phyloP scores from a whole-genome alignment of 2,329 filamentous ascomycete species.

The Lachnellula willkommii region DNA sequence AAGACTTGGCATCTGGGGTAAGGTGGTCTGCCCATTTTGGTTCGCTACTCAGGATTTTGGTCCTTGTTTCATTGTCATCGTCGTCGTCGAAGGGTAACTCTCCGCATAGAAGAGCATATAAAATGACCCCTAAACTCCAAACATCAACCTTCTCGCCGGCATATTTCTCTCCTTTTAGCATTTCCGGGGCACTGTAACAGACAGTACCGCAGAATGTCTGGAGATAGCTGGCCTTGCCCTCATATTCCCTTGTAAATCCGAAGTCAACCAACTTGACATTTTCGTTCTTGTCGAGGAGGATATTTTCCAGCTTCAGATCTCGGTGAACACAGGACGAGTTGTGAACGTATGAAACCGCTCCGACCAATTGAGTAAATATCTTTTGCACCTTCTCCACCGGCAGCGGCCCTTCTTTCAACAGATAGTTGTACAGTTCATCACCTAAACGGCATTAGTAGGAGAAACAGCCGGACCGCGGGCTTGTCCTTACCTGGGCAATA shows the following conservation, averaged over 20 bases:
- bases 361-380: slow-evolving; percentile 92
- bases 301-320: slow-evolving; percentile 94
- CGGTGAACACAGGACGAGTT: slow-evolving; percentile 93
- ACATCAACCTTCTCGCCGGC: slow-evolving; percentile 97
- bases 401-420: slow-evolving; percentile 79
- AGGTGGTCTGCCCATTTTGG: slow-evolving; percentile 79
- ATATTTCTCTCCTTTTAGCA: slow-evolving; percentile 98
- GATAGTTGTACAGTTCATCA: slow-evolving; percentile 95
- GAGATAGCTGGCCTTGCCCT: slow-evolving; percentile 87
- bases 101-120: slow-evolving; percentile 76
- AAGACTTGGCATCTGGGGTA: slow-evolving; percentile 67
- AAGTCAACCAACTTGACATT: slow-evolving; percentile 98
- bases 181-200: slow-evolving; percentile 96
- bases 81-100: slow-evolving; percentile 96
- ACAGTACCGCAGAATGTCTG: slow-evolving; percentile 98
- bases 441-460: slow-evolving; percentile 47
- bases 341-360: slow-evolving; percentile 92
- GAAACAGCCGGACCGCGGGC: slow-evolving; percentile 14
- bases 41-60: slow-evolving; percentile 77
- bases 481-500: slow-evolving; percentile 74
- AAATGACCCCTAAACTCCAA: slow-evolving; percentile 82
- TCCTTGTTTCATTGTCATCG: slow-evolving; percentile 80
- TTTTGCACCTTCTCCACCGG: slow-evolving; percentile 83
- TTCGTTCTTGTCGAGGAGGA: slow-evolving; percentile 90
- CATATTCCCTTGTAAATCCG: slow-evolving; percentile 95